Evolutionary conservation across 768 basidiomycete species (phyloP).

Genomic region (Zangia roseola): DNA sequence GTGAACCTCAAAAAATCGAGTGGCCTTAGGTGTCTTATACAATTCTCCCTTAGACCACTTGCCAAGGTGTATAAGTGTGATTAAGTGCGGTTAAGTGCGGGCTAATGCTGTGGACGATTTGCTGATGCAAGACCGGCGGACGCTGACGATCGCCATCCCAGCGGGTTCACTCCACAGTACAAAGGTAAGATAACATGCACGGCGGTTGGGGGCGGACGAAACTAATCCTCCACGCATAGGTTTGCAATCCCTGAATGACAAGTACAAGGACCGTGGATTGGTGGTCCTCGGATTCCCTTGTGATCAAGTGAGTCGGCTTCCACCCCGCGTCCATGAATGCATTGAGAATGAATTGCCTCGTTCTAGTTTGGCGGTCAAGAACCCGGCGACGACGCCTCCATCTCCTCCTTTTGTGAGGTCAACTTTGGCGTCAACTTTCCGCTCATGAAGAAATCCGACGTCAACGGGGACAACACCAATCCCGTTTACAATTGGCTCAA

Average conservation of each 20-base stretch:
- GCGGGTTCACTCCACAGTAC: slow-evolving; percentile 85
- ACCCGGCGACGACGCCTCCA: slow-evolving; percentile 74
- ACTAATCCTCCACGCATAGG: slow-evolving; percentile 39
- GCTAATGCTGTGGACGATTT: too few relatives aligned
- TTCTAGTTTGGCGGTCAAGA: slow-evolving; percentile 81
- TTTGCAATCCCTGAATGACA: slow-evolving; percentile 77
- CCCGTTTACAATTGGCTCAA: slow-evolving; percentile 87
- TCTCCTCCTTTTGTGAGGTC: slow-evolving; percentile 68
- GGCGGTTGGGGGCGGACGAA: neutral
- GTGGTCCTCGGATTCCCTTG: slow-evolving; percentile 89
- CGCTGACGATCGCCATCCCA: slow-evolving; percentile 27
- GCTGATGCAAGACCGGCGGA: neutral
- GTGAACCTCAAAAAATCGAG: too few relatives aligned
- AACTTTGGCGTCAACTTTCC: slow-evolving; percentile 93
- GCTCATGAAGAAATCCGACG: slow-evolving; percentile 89
- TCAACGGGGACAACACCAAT: slow-evolving; percentile 85
- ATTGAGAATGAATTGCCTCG: neutral
- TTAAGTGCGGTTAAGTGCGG: too few relatives aligned
- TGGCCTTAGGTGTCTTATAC: too few relatives aligned
- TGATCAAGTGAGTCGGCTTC: slow-evolving; percentile 58
- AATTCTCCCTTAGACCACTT: too few relatives aligned
- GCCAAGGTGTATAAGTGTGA: too few relatives aligned
- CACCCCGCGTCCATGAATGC: neutral
- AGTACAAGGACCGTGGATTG: slow-evolving; percentile 74
- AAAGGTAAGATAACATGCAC: slow-evolving; percentile 42